Percentiles rank a stretch among this genome's conserved stretches.
These are phyloP conservation scores for Candida chauliodis DNA, from an alignment of 805 yeast species.

Conservation along the genomic window DNA sequence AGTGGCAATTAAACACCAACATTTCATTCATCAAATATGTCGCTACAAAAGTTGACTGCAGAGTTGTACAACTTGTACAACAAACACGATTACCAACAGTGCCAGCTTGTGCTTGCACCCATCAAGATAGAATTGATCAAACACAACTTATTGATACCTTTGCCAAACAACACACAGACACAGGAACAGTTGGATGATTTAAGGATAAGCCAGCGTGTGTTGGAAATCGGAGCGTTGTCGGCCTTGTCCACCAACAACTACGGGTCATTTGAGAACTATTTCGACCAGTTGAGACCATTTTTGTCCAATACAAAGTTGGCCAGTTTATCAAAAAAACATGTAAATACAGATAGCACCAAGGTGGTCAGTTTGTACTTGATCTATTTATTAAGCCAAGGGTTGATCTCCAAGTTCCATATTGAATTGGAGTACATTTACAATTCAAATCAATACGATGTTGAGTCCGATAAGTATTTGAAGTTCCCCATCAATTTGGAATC, in stretches of 20 bases:
- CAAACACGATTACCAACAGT: conserved; percentile 54
- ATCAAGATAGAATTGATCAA: conserved; percentile 78
- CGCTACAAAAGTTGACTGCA: conserved; percentile 66
- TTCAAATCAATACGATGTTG: conserved; percentile 54
- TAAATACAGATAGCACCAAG: conserved; percentile 47
- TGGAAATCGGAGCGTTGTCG: conserved; percentile 85
- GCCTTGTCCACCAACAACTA: conserved; percentile 64
- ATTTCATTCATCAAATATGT: conserved; percentile 28
- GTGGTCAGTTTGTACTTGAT: conserved; percentile 73
- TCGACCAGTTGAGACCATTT: conserved; percentile 74
- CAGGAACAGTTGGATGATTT: conserved; percentile 58
- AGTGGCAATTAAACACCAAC: conserved; percentile 3
- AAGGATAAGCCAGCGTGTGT: conserved; percentile 71
- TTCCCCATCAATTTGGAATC: conserved; percentile 89
- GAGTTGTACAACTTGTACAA: conserved; percentile 66
- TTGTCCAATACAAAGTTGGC: conserved; percentile 52
- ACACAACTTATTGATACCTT: conserved; percentile 72
- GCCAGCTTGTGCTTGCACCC: conserved; percentile 60
- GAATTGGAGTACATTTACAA: conserved; percentile 74
- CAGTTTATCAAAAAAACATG: conserved; percentile 37
- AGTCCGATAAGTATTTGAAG: conserved; percentile 57
- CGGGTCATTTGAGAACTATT: conserved; percentile 64
- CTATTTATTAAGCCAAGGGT: conserved; percentile 75
- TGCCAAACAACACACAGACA: conserved; percentile 28
- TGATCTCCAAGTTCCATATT: conserved; percentile 83